phyloP scores from a whole-genome alignment of 306 rosid species.

The Clitoria ternatea region DNA sequence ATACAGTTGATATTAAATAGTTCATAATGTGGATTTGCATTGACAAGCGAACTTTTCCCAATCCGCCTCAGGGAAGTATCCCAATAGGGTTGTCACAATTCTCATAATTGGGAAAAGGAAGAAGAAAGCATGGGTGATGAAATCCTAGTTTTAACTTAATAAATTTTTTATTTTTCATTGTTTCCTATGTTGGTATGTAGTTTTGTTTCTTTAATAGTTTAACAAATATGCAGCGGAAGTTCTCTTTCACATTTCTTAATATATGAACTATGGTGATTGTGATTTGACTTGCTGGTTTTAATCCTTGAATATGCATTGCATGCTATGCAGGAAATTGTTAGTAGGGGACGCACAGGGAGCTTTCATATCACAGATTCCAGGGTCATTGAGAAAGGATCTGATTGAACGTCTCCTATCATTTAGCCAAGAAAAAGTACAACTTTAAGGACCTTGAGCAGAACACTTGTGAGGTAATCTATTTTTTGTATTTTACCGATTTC shows the following conservation, averaged over 20 bases:
- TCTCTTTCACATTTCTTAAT: constrained; percentile 12
- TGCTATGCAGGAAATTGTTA: constrained; percentile 60
- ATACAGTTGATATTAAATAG: not conserved
- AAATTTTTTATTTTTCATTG: not conserved
- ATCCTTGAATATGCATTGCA: constrained; percentile 13
- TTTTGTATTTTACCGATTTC: not conserved
- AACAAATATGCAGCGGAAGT: not conserved
- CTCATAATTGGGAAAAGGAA: not conserved
- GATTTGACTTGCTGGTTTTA: constrained; percentile 16
- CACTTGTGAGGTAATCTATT: constrained; percentile 17
- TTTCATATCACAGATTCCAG: constrained; percentile 58
- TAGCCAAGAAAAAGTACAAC: constrained; percentile 48
- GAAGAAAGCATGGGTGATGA: not conserved
- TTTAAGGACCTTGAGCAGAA: constrained; percentile 31
- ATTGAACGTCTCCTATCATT: constrained; percentile 50
- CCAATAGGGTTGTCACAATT: not conserved
- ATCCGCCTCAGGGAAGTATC: not conserved
- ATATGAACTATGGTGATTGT: not conserved
- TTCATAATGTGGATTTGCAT: constrained; percentile 2
- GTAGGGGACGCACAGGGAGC: constrained; percentile 50
- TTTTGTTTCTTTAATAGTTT: not conserved
- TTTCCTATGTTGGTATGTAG: not conserved
- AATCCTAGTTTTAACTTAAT: not conserved
- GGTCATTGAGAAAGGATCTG: constrained; percentile 58
- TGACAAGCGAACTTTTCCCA: constrained; percentile 1